Base-by-base conservation (phyloP, 805 yeast species). In the Candida stauntonica region DNA sequence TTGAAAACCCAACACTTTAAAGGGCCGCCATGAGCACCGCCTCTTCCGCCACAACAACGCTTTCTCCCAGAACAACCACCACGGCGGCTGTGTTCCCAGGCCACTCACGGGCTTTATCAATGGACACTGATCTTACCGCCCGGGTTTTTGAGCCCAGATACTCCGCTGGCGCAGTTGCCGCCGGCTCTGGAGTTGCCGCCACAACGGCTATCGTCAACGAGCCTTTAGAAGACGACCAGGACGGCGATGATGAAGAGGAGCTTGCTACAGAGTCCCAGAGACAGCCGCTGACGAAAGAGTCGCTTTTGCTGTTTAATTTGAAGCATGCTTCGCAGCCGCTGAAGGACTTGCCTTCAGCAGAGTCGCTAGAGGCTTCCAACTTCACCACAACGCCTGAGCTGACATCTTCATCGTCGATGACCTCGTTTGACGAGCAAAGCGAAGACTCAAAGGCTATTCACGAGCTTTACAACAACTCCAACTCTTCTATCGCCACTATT, bases 401-500 rank as follows among this genome's bases (percentile, higher is more conserved):
- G 23, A 42, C 46, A 2, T 39, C 42, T 4, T 42, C 49, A 4
- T 45, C 49, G 5, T 50, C 56, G 3, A 34, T 51, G 11, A 42
- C 51, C 13, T 52, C 57, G 11, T 51, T 51, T 32, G 51, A 49
- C 24, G 41, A 46, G 11, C 34, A 38, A 3, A 48, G 51, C 26
- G 52, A 43, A 14, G 54, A 47, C 26, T 47, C 42, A 20, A 39
- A 42, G 26, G 44, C 44, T 8, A 16, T 36, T 13, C 41, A 39
- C 16, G 39, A 31, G 18, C 38, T 45, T 5, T 45, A 39, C 37
- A 39, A 32, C 35, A 39, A 39, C 41, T 48, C 57, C 3, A 49
- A 44, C 41, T 45, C 55, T 3, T 54, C 58, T 2, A 38, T 47
- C 23, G 52, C 57, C 9, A 54, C 58, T 3, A 35, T 54, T 26